phyloP scores from a whole-genome alignment of 306 rosid genomes.

The Cucurbita moschata region DNA sequence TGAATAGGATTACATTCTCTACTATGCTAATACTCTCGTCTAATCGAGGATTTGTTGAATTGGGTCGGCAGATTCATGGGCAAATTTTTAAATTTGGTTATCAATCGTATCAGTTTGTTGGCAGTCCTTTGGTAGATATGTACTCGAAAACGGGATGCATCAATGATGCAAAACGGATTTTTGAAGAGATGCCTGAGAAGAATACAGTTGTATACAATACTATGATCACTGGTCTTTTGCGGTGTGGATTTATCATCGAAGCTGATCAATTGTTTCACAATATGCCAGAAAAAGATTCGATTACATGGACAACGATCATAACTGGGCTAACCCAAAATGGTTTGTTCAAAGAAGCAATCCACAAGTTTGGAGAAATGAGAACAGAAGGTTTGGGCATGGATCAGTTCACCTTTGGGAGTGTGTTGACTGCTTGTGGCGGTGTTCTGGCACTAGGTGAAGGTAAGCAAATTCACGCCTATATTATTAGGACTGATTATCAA shows the following conservation, averaged over 20 bases:
- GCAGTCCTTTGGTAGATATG: constrained; percentile 79
- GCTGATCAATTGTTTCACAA: constrained; percentile 31
- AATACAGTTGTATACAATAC: constrained; percentile 71
- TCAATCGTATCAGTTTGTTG: constrained; percentile 48
- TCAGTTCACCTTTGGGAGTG: constrained; percentile 79
- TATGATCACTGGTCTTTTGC: constrained; percentile 46
- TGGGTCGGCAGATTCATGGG: constrained; percentile 74
- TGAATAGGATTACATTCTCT: constrained; percentile 53
- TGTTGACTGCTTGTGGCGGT: constrained; percentile 79
- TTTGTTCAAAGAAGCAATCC: constrained; percentile 36
- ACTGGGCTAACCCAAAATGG: constrained; percentile 67
- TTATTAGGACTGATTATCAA: constrained; percentile 43
- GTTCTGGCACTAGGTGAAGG: constrained; percentile 49
- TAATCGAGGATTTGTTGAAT: constrained; percentile 22
- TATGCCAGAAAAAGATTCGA: constrained; percentile 57
- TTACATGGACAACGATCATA: constrained; percentile 80
- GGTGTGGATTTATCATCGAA: constrained; percentile 48
- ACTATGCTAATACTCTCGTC: constrained; percentile 64
- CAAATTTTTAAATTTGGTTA: constrained; percentile 69
- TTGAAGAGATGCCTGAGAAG: constrained; percentile 38
- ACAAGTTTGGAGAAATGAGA: constrained; percentile 47
- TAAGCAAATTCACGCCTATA: constrained; percentile 68
- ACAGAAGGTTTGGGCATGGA: constrained; percentile 43
- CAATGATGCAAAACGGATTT: constrained; percentile 42
- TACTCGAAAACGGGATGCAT: constrained; percentile 48